Conservation (phyloP, 768 basidiomycete genomes). For the Collybia sordida region DNA sequence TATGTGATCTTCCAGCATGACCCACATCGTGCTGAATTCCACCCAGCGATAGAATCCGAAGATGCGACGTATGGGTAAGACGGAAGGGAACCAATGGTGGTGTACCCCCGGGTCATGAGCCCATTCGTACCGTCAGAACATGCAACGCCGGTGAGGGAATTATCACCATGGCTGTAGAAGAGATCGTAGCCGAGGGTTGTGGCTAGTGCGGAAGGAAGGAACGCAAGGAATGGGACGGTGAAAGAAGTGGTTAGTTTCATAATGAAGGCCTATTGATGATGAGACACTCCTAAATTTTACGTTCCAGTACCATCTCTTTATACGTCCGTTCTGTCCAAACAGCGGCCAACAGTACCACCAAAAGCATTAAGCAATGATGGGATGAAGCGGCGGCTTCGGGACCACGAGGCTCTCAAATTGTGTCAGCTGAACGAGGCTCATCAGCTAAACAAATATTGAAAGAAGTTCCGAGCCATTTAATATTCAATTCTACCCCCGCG, state of each 20-base stretch:
- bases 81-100: slow-evolving; percentile 46
- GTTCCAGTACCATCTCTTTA: no score
- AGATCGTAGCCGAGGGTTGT: slow-evolving; percentile 32
- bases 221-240: slow-evolving; percentile 18
- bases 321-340: no score
- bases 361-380: no score
- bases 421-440: no score
- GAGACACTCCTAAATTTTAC: background rate
- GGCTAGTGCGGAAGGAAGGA: slow-evolving; percentile 7
- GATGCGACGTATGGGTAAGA: slow-evolving; percentile 55
- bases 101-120: slow-evolving; percentile 35
- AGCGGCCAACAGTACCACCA: no score
- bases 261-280: slow-evolving; percentile 2
- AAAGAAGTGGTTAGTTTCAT: slow-evolving; percentile 32
- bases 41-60: slow-evolving; percentile 40
- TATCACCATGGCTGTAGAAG: slow-evolving; percentile 32
- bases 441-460: no score
- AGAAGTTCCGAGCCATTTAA: no score
- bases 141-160: slow-evolving; percentile 35
- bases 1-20: slow-evolving; percentile 53
- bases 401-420: no score
- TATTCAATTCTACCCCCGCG: no score
- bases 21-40: slow-evolving; percentile 48
- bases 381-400: no score
- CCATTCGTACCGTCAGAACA: slow-evolving; percentile 56